Evolutionary conservation across 257 asterid genomes (phyloP), one percentile per base, ranked within the genome.

Genomic region (Petrea volubilis): DNA sequence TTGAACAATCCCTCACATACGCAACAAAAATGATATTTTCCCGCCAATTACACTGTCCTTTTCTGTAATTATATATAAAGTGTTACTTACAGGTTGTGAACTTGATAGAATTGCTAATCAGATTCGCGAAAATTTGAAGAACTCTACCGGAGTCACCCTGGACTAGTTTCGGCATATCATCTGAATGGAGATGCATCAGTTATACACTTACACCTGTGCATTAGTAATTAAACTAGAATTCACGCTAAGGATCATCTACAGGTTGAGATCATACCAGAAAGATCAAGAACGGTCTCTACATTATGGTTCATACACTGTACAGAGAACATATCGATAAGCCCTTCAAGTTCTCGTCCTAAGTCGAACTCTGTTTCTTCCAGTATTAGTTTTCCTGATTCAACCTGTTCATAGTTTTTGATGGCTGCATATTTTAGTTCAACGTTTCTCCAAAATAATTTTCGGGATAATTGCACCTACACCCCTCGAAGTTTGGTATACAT

Each of bases 331-430:
- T 93, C 98, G 0, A 87, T 82, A 31, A 93, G 95, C 58, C 97
- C 98, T 91, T 93, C 98, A 70, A 93, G 98, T 53, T 93, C 98
- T 80, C 93, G 83, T 28, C 91, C 86, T 80, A 93, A 77, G 77
- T 93, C 96, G 67, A 93, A 93, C 76, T 93, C 97, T 11, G 87
- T 83, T 81, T 90, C 97, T 78, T 93, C 98, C 58, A 93, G 86
- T 70, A 93, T 81, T 21, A 93, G 77, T 68, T 93, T 93, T 49
- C 98, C 98, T 38, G 98, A 93, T 84, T 93, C 98, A 62, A 93
- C 98, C 98, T 93, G 87, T 18, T 70, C 60, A 73, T 28, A 27
- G 46, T 53, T 71, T 47, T 78, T 67, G 58, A 53, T 28, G 14
- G 25, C 27, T 64, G 40, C 52, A 34, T 66, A 28, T 47, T 17